Evolutionary conservation across 2,329 filamentous ascomycete species (phyloP), one percentile per base, ranked within the genome.

Genomic region (Penicillium nordicum): DNA sequence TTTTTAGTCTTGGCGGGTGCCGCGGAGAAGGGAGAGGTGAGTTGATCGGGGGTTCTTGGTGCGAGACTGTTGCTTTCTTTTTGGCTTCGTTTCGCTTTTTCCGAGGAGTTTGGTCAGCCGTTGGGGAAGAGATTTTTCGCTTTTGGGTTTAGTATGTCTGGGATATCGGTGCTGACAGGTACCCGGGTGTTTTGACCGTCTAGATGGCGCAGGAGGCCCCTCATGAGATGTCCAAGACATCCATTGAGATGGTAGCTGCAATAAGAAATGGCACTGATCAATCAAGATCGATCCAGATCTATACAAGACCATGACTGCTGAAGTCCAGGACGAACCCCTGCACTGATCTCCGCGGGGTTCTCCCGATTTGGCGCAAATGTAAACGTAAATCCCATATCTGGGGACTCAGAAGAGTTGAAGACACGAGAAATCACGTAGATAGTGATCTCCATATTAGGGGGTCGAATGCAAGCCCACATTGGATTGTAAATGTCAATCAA

Each of bases 341-440:
- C 11, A 6, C 30, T 0, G 30, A 32, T 5, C 45, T n/a, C 41
- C 50, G 40, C 53, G 40, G 32, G 16, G 46, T 44, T 50, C n/a
- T 38, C 25, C 40, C 38, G 6, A n/a, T 44, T 50, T 55, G 53
- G 40, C 46, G 27, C 43, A 41, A 44, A 50, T 32, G 45, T 43
- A 43, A 50, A 38, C 8, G 11, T 30, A 30, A 40, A 30, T 18
- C 37, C 2, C 23, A 32, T 32, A n/a, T 14, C 14, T 5, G 25
- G 34, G 21, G 32, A 18, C 14, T 9, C 3, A 14, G 16, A 25
- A 16, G 1, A 18, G 4, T 16, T 10, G 6, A 23, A 50, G 10
- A 38, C 1, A 10, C 7, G 18, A 30, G n/a, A 37, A 21, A 37
- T 8, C 14, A 7, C 3, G 25, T 42, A 50, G 52, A 53, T 30